Base-by-base conservation (phyloP, 2,329 filamentous ascomycete species). In the Thelonectria blattea region DNA sequence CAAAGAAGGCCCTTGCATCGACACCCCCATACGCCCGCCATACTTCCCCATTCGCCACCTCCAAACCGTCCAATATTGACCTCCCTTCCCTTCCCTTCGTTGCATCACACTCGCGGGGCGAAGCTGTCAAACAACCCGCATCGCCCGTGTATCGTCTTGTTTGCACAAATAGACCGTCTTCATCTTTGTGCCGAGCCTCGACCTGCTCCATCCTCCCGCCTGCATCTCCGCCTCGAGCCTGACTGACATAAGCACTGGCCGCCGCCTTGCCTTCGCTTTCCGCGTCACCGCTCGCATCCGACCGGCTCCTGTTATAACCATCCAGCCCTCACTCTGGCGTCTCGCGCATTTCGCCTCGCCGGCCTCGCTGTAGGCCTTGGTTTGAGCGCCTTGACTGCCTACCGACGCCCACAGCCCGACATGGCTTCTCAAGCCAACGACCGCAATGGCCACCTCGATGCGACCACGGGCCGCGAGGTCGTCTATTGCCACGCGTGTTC, bases 401-500 rank as follows among this genome's bases (percentile, higher is more conserved):
- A 82, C 70, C 80, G 83, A 69, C 79, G 77, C 65, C 77, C 76
- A 62, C 79, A 80, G 76, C 75, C 74, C 65, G 71, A 75, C 61
- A 80, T 80, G 78, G 73, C 73, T 62, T 78, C 74, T 22, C 66
- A 64, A 50, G 56, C 56, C 39, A 60, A 60, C 22, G 43, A 42
- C 24, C 49, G 47, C 46, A 67, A 68, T 32, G 68, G 68, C 45
- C 82, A 81, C 68, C 80, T 88, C 58, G 82, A 85, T 72, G 81
- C 81, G 64, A 77, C 75, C 20, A 70, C 74, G 5, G 78, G 78
- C 63, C 82, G 86, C 64, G 91, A 96, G 72, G 86, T 94, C 65
- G 89, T 97, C 56, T 96, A 85, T 75, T 99, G 95, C 76, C 92
- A 98, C 76, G 79, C 83, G 61, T 98, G 95, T 78, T 75, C 84